These are phyloP conservation scores for Abelmoschus esculentus DNA, from an alignment of 345 rosid genomes.

Conservation along the genomic window DNA sequence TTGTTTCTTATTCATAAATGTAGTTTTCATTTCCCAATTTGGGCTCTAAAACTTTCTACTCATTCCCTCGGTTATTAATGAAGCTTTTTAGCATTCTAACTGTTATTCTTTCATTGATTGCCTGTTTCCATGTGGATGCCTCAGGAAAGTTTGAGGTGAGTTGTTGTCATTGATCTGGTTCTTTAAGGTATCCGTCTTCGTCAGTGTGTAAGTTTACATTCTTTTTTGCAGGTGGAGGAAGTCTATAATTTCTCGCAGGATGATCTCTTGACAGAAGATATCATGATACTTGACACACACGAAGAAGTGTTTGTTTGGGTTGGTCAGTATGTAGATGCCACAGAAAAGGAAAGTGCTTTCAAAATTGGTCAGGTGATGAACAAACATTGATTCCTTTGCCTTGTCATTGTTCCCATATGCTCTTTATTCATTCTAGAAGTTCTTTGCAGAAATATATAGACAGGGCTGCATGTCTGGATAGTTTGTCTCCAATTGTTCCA, in stretches of 20 bases:
- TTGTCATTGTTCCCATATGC: neutral
- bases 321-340: slow-evolving; percentile 73
- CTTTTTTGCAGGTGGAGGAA: slow-evolving; percentile 70
- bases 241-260: slow-evolving; percentile 86
- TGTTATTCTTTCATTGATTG: slow-evolving; percentile 11
- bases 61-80: slow-evolving; percentile 10
- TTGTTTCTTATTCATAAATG: slow-evolving; percentile 10
- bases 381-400: slow-evolving; percentile 2
- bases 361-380: slow-evolving; percentile 76
- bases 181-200: slow-evolving; percentile 11
- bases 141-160: slow-evolving; percentile 95
- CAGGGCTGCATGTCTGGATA: slow-evolving; percentile 67
- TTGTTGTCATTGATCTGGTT: slow-evolving; percentile 10
- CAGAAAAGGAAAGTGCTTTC: slow-evolving; percentile 80
- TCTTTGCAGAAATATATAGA: slow-evolving; percentile 71
- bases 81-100: slow-evolving; percentile 28
- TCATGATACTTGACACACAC: slow-evolving; percentile 79
- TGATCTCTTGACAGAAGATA: slow-evolving; percentile 89
- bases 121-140: slow-evolving; percentile 23
- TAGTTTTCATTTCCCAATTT: slow-evolving; percentile 1
- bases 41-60: slow-evolving; percentile 3
- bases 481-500: slow-evolving; percentile 76
- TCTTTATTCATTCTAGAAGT: slow-evolving; percentile 15
- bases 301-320: slow-evolving; percentile 98
- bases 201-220: slow-evolving; percentile 16